These are phyloP conservation scores for Echites panduratus DNA, from an alignment of 257 asterid genomes.

Conservation along the genomic window DNA sequence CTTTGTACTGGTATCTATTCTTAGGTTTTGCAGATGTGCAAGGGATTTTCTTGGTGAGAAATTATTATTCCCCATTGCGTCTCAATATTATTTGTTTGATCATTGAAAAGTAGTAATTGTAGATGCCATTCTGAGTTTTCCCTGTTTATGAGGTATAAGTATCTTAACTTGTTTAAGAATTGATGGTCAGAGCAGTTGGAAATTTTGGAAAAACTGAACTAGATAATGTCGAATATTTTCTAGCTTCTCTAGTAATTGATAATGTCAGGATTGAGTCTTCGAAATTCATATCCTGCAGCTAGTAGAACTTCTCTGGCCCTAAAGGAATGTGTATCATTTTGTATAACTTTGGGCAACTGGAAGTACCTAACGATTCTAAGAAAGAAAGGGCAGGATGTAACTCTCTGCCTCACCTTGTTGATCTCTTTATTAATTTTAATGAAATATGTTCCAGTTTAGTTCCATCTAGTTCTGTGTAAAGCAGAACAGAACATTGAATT, in stretches of 20 bases:
- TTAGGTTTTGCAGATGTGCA: slow-evolving; percentile 62
- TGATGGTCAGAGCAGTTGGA: neutral
- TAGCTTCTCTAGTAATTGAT: neutral
- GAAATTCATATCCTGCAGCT: neutral
- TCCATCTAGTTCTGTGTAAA: neutral
- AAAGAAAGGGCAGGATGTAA: neutral
- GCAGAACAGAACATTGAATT: no score
- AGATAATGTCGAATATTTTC: neutral
- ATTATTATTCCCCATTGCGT: neutral
- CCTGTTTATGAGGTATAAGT: neutral
- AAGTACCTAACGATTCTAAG: neutral
- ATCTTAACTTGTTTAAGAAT: neutral
- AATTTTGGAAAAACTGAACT: neutral
- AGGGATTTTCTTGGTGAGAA: slow-evolving; percentile 61
- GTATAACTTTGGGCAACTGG: neutral
- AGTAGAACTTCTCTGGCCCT: neutral
- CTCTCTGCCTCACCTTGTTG: neutral
- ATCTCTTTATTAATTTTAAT: neutral
- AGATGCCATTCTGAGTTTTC: neutral
- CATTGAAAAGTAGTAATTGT: neutral
- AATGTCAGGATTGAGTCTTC: neutral
- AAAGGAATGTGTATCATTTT: neutral
- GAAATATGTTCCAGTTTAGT: no score
- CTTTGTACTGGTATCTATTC: slow-evolving; percentile 71
- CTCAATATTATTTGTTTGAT: no score